Percentiles rank a stretch among this genome's conserved stretches.
Conservation (phyloP, 768 basidiomycete genomes). For the Leucocoprinus leucothites region DNA sequence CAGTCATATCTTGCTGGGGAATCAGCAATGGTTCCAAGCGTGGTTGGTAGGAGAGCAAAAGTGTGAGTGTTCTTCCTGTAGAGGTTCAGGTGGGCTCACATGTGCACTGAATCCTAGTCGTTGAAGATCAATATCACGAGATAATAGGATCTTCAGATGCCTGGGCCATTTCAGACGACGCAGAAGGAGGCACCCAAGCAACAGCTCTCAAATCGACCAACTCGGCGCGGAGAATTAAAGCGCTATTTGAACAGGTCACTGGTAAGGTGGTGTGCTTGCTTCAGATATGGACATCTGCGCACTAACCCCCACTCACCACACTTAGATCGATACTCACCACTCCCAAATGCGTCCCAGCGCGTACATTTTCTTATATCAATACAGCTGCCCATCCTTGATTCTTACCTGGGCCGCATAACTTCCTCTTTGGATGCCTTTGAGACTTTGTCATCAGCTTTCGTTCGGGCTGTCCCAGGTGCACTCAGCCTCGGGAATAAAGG, state of each 20-base stretch:
- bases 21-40: slow-evolving; percentile 83
- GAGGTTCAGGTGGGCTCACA: neutral
- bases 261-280: slow-evolving; percentile 41
- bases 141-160: slow-evolving; percentile 81
- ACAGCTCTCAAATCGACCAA: slow-evolving; percentile 66
- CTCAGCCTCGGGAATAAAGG: slow-evolving; percentile 52
- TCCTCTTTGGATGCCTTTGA: slow-evolving; percentile 94
- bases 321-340: slow-evolving; percentile 85
- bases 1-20: slow-evolving; percentile 77
- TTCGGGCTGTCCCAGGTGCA: slow-evolving; percentile 91
- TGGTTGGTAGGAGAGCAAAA: slow-evolving; percentile 90
- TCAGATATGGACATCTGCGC: too few species aligned
- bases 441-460: slow-evolving; percentile 80
- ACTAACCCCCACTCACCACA: neutral
- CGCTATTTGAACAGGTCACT: slow-evolving; percentile 88
- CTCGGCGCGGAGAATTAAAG: slow-evolving; percentile 80
- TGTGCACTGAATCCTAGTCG: slow-evolving; percentile 48
- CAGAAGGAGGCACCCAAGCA: slow-evolving; percentile 37
- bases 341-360: slow-evolving; percentile 75
- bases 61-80: slow-evolving; percentile 56
- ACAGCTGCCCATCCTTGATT: slow-evolving; percentile 80
- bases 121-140: slow-evolving; percentile 81
- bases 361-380: slow-evolving; percentile 80
- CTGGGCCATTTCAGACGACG: slow-evolving; percentile 75
- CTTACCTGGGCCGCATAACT: slow-evolving; percentile 74